Evolutionary conservation across 2,329 filamentous ascomycete species (phyloP), one percentile per base, ranked within the genome.

Genomic region (Penicillium thymicola): DNA sequence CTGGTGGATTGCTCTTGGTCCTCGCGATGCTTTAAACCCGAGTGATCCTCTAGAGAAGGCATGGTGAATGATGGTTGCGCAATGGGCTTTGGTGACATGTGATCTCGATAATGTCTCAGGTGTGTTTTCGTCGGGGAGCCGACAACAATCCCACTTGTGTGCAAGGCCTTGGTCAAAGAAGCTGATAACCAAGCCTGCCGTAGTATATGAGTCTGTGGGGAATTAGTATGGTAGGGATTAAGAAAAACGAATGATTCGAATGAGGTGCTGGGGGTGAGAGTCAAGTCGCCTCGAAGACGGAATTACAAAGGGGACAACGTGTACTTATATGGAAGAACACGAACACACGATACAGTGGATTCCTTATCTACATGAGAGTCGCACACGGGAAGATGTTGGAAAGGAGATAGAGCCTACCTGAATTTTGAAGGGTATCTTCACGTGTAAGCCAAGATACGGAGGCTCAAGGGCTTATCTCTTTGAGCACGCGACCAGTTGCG

Each of bases 41-140:
- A 68, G 21, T 70, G 70, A 50, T 62, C 69, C 38, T 58, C 67
- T 51, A 70, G 46, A 9, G 70, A 69, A 49, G 69, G 61, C 58
- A 65, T 62, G 49, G 52, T 32, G 53, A 59, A 59, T 36, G 67
- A 60, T 13, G 67, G 65, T 18, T 70, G 67, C 21, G 67, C 65
- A 13, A 66, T 51, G 37, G 64, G 58, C 42, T 70, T 71, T 60
- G 65, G 45, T 13, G 61, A 57, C 49, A 70, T 53, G 27, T 67
- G 62, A 28, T 67, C 63, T 45, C 64, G 64, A 52, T 67, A 68
- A 38, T 72, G 67, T 55, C 68, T 72, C 48, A 65, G 47, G 30
- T 55, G n/a, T 38, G 58, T 55, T 51, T 57, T 57, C 59, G 53
- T 71, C 47, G 64, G 55, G 32, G 63, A 55, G 32, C 55, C 56